These are phyloP conservation scores for Ophiocordyceps sinensis DNA, from an alignment of 2,329 filamentous ascomycete species.

Conservation along the genomic window DNA sequence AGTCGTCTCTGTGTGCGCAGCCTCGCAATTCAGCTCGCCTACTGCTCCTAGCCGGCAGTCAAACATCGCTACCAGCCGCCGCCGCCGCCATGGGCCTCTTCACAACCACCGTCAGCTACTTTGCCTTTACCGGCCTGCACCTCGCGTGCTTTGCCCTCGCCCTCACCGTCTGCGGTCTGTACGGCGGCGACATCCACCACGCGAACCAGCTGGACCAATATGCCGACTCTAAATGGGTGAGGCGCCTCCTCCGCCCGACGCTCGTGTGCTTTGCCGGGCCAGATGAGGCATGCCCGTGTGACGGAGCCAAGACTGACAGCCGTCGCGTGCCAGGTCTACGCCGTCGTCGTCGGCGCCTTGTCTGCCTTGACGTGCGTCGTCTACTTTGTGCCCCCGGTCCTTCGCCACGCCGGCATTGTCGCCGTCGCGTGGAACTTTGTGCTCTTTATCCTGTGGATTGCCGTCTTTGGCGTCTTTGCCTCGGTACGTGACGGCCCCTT, in stretches of 20 bases:
- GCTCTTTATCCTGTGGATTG: slow-evolving; percentile 65
- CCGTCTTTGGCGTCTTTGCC: slow-evolving; percentile 73
- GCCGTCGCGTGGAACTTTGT: slow-evolving; percentile 57
- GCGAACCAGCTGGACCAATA: slow-evolving; percentile 34
- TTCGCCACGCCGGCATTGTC: slow-evolving; percentile 29
- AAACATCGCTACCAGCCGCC: neutral
- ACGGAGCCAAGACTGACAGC: neutral
- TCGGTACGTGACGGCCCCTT: slow-evolving; percentile 24
- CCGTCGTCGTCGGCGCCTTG: slow-evolving; percentile 53
- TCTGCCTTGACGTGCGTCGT: slow-evolving; percentile 49
- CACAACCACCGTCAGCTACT: slow-evolving; percentile 26
- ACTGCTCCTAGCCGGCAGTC: slow-evolving; percentile 1
- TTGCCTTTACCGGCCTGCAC: slow-evolving; percentile 49
- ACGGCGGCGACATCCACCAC: slow-evolving; percentile 51
- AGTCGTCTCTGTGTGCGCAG: too few relatives aligned
- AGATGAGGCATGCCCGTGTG: neutral
- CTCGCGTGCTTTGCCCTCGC: slow-evolving; percentile 64
- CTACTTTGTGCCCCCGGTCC: slow-evolving; percentile 49
- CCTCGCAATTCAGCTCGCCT: neutral
- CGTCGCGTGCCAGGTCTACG: slow-evolving; percentile 41
- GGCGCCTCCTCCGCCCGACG: neutral
- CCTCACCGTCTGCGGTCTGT: slow-evolving; percentile 65
- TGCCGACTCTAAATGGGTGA: slow-evolving; percentile 56
- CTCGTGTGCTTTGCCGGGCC: neutral
- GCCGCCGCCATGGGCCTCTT: neutral